Evolutionary conservation across 2,329 filamentous ascomycete genomes (phyloP).

Genomic region (Colletotrichum chlorophyti): DNA sequence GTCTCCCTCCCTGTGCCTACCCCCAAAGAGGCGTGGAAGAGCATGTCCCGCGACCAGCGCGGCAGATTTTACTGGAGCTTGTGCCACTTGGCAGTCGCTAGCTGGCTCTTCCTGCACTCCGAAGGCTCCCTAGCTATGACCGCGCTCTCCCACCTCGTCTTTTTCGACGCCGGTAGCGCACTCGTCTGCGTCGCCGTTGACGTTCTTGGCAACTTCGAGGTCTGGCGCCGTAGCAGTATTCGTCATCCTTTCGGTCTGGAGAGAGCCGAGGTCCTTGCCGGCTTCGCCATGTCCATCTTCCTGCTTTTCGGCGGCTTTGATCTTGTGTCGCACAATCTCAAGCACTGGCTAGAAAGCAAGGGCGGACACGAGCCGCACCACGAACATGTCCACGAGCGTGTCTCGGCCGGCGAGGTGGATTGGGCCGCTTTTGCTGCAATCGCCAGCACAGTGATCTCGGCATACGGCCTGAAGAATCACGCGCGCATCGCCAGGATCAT

Average conservation of each 20-base stretch:
- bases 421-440: conserved; percentile 83
- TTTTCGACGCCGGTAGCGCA: conserved; percentile 94
- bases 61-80: conserved; percentile 86
- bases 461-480: conserved; percentile 88
- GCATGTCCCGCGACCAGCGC: conserved; percentile 89
- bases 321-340: conserved; percentile 89
- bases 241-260: conserved; percentile 94
- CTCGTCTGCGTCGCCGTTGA: conserved; percentile 92
- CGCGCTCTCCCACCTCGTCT: conserved; percentile 88
- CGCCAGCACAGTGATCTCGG: conserved; percentile 81
- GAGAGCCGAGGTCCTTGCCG: conserved; percentile 90
- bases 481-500: conserved; percentile 91
- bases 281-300: conserved; percentile 95
- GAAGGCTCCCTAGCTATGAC: conserved; percentile 90
- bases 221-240: conserved; percentile 92
- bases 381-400: conserved; percentile 67
- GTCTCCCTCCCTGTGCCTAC: conserved; percentile 93
- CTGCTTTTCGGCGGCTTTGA: conserved; percentile 98
- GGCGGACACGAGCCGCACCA: conserved; percentile 78
- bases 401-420: conserved; percentile 80
- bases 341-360: conserved; percentile 82
- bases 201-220: conserved; percentile 94
- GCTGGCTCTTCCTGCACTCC: conserved; percentile 84
- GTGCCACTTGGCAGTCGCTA: conserved; percentile 84
- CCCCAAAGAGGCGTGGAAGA: conserved; percentile 83